Evolutionary conservation across 75 land plant genomes (phyloP).

Genomic region (Cryptomeria japonica): DNA sequence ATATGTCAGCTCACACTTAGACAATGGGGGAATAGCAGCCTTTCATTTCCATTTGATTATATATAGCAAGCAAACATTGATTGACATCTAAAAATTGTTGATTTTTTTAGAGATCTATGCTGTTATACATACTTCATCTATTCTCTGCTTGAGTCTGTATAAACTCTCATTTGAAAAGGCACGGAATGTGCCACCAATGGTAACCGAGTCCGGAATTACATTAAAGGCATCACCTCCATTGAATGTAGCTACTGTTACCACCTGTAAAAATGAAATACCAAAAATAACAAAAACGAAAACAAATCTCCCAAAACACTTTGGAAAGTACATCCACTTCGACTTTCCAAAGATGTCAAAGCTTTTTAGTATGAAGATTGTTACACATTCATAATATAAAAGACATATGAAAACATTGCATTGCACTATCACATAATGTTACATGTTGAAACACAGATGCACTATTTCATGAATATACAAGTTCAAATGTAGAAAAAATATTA

Average conservation of each 20-base stretch:
- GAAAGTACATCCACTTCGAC: neutral
- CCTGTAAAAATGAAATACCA: conserved; percentile 42
- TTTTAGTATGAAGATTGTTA: neutral
- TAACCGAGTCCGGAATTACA: conserved; percentile 91
- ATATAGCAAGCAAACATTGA: neutral
- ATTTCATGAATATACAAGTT: neutral
- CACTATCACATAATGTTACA: neutral
- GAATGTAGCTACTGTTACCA: conserved; percentile 76
- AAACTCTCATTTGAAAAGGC: conserved; percentile 78
- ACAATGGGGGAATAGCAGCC: neutral
- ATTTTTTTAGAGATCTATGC: neutral
- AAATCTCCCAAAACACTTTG: neutral
- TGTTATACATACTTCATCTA: conserved; percentile 63
- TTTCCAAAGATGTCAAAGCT: neutral
- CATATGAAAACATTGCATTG: neutral
- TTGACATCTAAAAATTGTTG: neutral
- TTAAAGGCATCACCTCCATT: conserved; percentile 89
- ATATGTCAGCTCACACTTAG: conserved; percentile 4
- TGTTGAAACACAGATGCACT: neutral
- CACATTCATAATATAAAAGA: neutral
- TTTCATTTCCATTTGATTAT: neutral
- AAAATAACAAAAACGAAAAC: neutral
- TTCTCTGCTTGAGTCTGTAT: conserved; percentile 64
- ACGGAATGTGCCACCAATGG: conserved; percentile 87
- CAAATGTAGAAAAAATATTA: neutral